Percentiles rank a stretch among this genome's conserved stretches.
Evolutionary conservation across 1,139 yeast genomes (phyloP).

Genomic region (Hansenula sp.): DNA sequence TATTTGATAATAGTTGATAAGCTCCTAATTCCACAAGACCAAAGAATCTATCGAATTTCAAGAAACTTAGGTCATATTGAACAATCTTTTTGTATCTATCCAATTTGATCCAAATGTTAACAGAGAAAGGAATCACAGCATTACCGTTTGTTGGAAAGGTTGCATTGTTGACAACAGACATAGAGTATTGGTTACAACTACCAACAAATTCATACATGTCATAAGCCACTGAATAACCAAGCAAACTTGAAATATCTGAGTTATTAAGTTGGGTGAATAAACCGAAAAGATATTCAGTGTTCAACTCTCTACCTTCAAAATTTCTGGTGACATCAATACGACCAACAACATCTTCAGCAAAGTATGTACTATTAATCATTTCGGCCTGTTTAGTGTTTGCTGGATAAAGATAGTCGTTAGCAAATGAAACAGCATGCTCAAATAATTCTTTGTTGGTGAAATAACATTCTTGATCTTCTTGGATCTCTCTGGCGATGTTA

Average conservation of each 20-base stretch:
- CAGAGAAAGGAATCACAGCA: constrained; percentile 11
- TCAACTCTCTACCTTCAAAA: constrained; percentile 18
- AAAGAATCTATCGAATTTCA: constrained; percentile 9
- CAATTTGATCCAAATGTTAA: constrained; percentile 15
- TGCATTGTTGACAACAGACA: constrained; percentile 10
- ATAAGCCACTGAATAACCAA: constrained; percentile 13
- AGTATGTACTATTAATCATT: constrained; percentile 15
- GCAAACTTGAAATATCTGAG: constrained; percentile 8
- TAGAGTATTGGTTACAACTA: constrained; percentile 10
- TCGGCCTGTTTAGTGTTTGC: constrained; percentile 9
- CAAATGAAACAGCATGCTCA: constrained; percentile 1
- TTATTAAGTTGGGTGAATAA: constrained; percentile 14
- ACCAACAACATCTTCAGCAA: constrained; percentile 17
- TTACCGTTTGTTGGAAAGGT: constrained; percentile 8
- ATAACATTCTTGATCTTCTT: neutral
- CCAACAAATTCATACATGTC: constrained; percentile 11
- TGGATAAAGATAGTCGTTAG: constrained; percentile 6
- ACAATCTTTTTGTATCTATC: constrained; percentile 5
- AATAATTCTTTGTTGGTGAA: neutral
- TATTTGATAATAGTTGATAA: constrained; percentile 1
- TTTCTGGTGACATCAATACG: constrained; percentile 19
- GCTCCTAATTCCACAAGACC: constrained; percentile 5
- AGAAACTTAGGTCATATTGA: constrained; percentile 12
- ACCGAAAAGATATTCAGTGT: constrained; percentile 22
- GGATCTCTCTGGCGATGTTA: neutral